Evolutionary conservation across 495 filamentous ascomycete species (phyloP), one percentile per base, ranked within the genome.

Genomic region (Pseudotulostoma volvatum): DNA sequence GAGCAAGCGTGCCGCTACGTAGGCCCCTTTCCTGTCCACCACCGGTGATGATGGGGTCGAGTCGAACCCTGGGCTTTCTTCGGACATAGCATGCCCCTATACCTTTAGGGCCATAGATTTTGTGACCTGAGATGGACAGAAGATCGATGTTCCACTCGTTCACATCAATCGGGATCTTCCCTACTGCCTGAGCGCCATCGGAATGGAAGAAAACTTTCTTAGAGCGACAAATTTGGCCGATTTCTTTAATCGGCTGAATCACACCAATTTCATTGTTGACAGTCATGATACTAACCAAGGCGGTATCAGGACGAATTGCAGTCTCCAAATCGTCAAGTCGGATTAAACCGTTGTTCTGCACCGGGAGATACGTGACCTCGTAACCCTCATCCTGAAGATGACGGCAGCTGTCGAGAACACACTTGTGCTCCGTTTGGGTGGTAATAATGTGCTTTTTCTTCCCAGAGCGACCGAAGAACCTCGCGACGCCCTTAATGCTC

Each of bases 211-310:
- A 97, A 35, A 93, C 64, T 66, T 95, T 93, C 57, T 82, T 92
- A 25, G 72, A 70, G 31, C 87, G 76, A 63, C 90, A 97, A 15
- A 97, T 60, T 60, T 79, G 79, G 45, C 90, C 90, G 52, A 97
- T 97, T 61, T 93, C 76, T 47, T 83, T 84, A 44, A 96, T 52
- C 0, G 90, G 92, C 58, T 97, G 90, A 39, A 97, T 87, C 19
- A 97, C 90, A 51, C 90, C 90, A 48, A 96, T 96, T 61, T 97
- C 90, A 56, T 97, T 97, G 68, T 97, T 97, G 30, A 97, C 92
- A 1, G 92, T 77, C 90, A 97, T 97, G 55, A 97, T 83, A 57
- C 84, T 93, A 50, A 96, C 87, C 14, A 97, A 64, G 35, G 70
- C 74, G 20, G 90, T 97, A 20, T 95, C 87, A 1, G 87, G 86